A percentile compares a stretch with the other conserved stretches of the same genome.
Evolutionary conservation across 495 filamentous ascomycete species (phyloP).

Genomic region (Arthonia radiata): DNA sequence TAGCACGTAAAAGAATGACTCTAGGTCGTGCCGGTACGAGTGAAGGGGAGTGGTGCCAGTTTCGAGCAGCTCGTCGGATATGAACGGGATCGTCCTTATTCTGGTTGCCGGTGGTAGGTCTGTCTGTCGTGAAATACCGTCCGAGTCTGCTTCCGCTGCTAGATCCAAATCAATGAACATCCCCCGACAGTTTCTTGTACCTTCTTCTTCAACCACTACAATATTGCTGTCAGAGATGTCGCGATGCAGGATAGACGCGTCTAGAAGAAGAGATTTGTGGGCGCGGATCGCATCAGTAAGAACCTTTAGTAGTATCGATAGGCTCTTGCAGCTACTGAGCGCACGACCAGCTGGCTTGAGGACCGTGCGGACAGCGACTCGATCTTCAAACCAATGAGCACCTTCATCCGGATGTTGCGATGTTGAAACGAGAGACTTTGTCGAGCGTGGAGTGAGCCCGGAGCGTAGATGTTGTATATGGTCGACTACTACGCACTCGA

Average conservation of each 20-base stretch:
- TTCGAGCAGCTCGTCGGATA: neutral
- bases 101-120: no score
- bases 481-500: no score
- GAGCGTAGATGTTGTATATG: no score
- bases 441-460: no score
- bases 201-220: constrained; percentile 10
- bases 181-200: constrained; percentile 6
- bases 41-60: neutral
- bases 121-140: neutral
- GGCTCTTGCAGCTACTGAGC: no score
- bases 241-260: constrained; percentile 16
- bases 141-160: neutral
- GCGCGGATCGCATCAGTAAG: constrained; percentile 9
- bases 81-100: no score
- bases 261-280: constrained; percentile 12
- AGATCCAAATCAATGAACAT: constrained; percentile 15
- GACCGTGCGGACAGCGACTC: no score
- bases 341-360: no score
- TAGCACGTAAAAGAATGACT: neutral
- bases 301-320: constrained; percentile 11
- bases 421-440: no score
- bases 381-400: no score
- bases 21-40: neutral
- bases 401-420: no score
- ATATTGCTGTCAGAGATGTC: constrained; percentile 18